A percentile compares a stretch with the other conserved stretches of the same genome.
Evolutionary conservation across 768 basidiomycete species (phyloP).

Genomic region (Boletus vinaceobasis): DNA sequence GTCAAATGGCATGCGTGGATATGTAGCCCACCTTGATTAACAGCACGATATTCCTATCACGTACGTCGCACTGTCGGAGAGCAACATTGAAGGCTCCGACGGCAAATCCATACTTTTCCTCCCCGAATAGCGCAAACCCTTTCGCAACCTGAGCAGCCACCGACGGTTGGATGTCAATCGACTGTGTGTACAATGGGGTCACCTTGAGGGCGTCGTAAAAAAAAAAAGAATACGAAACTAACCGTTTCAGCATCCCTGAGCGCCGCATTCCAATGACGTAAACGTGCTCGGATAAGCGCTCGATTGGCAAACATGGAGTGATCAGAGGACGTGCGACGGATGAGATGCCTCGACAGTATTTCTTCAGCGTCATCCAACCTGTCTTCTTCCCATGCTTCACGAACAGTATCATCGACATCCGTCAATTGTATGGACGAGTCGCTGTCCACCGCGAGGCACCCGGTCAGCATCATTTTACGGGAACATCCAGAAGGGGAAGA

Average conservation of each 20-base stretch:
- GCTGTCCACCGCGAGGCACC: not conserved
- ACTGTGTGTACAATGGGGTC: not conserved
- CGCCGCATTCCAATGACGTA: conserved; percentile 1
- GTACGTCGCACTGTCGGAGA: conserved; percentile 6
- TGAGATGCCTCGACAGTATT: conserved; percentile 3
- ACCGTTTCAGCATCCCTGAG: conserved; percentile 12
- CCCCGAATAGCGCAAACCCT: conserved; percentile 8
- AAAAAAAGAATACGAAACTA: not conserved
- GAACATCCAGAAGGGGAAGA: not conserved
- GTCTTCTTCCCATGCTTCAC: conserved; percentile 3
- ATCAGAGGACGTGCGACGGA: not conserved
- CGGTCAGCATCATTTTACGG: not conserved
- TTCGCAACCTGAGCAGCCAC: conserved; percentile 7
- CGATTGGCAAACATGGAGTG: conserved; percentile 1
- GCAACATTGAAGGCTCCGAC: conserved; percentile 6
- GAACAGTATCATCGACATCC: not conserved
- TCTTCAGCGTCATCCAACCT: conserved; percentile 9
- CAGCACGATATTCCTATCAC: conserved; percentile 1
- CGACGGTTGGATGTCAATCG: conserved; percentile 9
- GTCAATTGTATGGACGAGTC: conserved; percentile 5
- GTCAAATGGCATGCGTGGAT: no score
- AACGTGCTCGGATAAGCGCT: conserved; percentile 7
- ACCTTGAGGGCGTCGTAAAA: not conserved
- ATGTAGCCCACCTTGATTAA: not conserved
- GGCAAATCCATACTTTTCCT: conserved; percentile 3